Evolutionary conservation across 1,139 yeast species (phyloP).

Genomic region (Geotrichum reessii): DNA sequence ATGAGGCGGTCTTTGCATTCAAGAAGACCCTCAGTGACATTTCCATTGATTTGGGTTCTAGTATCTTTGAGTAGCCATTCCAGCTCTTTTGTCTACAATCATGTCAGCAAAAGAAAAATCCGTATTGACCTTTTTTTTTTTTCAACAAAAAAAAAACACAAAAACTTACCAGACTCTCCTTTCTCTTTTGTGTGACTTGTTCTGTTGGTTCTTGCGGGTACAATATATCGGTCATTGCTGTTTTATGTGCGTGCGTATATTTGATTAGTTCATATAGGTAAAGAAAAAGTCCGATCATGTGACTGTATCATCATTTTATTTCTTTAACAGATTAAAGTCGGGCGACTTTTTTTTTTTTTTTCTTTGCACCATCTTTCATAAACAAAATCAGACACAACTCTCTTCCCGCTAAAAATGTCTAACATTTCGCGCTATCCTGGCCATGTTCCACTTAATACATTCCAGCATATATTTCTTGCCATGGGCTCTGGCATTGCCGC

Average conservation of each 20-base stretch:
- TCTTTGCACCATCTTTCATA: too few species aligned
- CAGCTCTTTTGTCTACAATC: slow-evolving; percentile 24
- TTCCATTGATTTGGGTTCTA: slow-evolving; percentile 23
- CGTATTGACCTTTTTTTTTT: background rate
- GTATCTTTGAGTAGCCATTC: slow-evolving; percentile 32
- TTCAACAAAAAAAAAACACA: background rate
- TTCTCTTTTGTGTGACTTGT: slow-evolving; percentile 5
- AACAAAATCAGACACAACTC: background rate
- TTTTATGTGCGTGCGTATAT: too few species aligned
- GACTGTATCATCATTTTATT: background rate
- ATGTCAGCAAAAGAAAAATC: background rate
- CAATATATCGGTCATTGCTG: slow-evolving; percentile 8
- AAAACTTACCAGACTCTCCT: slow-evolving; percentile 15
- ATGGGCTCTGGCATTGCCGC: slow-evolving; percentile 80
- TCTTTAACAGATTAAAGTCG: background rate
- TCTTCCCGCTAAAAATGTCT: background rate
- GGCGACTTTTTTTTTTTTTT: background rate
- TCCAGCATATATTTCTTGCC: slow-evolving; percentile 62
- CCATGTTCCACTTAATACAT: slow-evolving; percentile 65
- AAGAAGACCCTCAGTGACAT: slow-evolving; percentile 28
- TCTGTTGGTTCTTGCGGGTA: slow-evolving; percentile 7
- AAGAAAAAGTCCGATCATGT: background rate
- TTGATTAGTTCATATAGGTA: background rate
- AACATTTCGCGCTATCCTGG: slow-evolving; percentile 51
- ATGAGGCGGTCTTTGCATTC: slow-evolving; percentile 31